These are phyloP conservation scores for Ulmus americana DNA, from an alignment of 331 rosid species.

Conservation along the genomic window DNA sequence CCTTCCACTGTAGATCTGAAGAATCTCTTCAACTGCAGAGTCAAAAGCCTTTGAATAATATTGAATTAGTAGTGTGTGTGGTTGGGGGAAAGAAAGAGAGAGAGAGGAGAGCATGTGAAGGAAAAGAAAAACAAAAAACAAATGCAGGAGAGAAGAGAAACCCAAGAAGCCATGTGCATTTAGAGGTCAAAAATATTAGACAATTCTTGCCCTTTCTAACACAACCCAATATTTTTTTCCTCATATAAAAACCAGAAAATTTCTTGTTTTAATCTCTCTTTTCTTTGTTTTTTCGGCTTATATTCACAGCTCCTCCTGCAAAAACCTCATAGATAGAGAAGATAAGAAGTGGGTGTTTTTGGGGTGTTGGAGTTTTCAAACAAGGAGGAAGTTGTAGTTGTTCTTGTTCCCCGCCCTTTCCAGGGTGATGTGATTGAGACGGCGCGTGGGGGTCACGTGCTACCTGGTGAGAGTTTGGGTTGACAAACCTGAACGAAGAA, in stretches of 20 bases:
- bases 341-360: slow-evolving; percentile 9
- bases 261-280: not conserved
- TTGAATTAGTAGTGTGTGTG: slow-evolving; percentile 28
- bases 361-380: slow-evolving; percentile 25
- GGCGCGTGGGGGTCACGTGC: slow-evolving; percentile 41
- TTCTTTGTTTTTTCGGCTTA: slow-evolving; percentile 23
- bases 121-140: slow-evolving; percentile 36
- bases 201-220: slow-evolving; percentile 35
- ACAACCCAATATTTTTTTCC: slow-evolving; percentile 9
- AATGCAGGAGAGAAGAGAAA: slow-evolving; percentile 40
- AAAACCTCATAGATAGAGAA: slow-evolving; percentile 24
- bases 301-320: slow-evolving; percentile 31
- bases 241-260: not conserved
- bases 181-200: slow-evolving; percentile 62
- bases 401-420: slow-evolving; percentile 64
- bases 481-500: too few species aligned
- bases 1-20: slow-evolving; percentile 61
- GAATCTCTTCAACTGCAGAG: slow-evolving; percentile 52
- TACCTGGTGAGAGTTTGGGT: too few species aligned
- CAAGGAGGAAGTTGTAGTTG: slow-evolving; percentile 18
- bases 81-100: slow-evolving; percentile 32
- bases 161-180: slow-evolving; percentile 87
- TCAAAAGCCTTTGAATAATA: slow-evolving; percentile 49
- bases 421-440: slow-evolving; percentile 23
- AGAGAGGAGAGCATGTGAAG: slow-evolving; percentile 48